Percentiles rank a stretch among this genome's conserved stretches.
Conservation (phyloP, 495 filamentous ascomycete genomes). For the Clavariopsis aquatica region DNA sequence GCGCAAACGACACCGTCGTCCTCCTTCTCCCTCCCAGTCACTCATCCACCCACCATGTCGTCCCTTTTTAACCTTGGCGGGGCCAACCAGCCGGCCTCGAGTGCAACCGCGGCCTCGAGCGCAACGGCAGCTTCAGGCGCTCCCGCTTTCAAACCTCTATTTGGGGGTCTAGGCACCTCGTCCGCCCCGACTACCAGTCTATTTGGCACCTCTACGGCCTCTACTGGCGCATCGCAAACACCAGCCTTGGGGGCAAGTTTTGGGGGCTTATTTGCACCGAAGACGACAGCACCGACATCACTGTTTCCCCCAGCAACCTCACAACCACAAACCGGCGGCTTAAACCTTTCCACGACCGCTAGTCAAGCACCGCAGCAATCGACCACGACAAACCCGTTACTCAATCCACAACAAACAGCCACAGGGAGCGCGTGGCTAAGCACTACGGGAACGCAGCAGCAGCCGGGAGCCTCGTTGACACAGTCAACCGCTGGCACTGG, state of each 20-base stretch:
- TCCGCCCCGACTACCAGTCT: background rate
- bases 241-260: slow-evolving; percentile 22
- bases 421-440: slow-evolving; percentile 13
- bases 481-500: slow-evolving; percentile 27
- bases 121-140: background rate
- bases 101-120: background rate
- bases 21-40: background rate
- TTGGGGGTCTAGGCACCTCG: slow-evolving; percentile 7
- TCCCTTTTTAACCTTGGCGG: slow-evolving; percentile 32
- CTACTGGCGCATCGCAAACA: slow-evolving; percentile 29
- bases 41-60: slow-evolving; percentile 21
- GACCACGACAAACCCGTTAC: slow-evolving; percentile 20
- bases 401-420: slow-evolving; percentile 27
- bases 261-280: slow-evolving; percentile 7
- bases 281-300: slow-evolving; percentile 16
- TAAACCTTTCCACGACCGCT: slow-evolving; percentile 19
- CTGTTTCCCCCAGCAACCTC: slow-evolving; percentile 23
- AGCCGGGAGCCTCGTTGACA: slow-evolving; percentile 19
- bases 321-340: slow-evolving; percentile 19
- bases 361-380: slow-evolving; percentile 33
- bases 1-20: slow-evolving; percentile 7
- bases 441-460: slow-evolving; percentile 18
- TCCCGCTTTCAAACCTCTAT: slow-evolving; percentile 18
- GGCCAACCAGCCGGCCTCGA: slow-evolving; percentile 21
- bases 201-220: slow-evolving; percentile 4